Evolutionary conservation across 305 asterid genomes (phyloP), one percentile per base, ranked within the genome.

Genomic region (Plantago lanceolata): DNA sequence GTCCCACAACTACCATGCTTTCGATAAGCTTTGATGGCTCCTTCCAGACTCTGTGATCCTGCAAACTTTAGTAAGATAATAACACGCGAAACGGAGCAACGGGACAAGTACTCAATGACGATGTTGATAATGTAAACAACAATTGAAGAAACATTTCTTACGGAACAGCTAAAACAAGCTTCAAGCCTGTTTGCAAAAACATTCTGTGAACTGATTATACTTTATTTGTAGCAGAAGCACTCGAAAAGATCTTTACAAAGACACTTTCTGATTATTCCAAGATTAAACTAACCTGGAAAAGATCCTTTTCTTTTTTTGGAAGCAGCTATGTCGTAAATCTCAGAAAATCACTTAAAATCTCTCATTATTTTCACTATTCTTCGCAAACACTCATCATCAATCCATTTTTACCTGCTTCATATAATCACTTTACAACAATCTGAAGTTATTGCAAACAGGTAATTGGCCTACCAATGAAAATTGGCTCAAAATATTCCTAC

Each of bases 1-100:
- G 96, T 62, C 99, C 99, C 52, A 90, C 89, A 72, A 94, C 93
- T 48, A 94, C 97, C 95, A 94, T 77, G 84, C 96, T 94, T 76
- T 94, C 99, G 62, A 94, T 86, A 58, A 88, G 86, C 74, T 80
- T 83, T 37, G 97, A 79, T 59, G 90, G 95, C 70, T 84, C 99
- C 76, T 83, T 87, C 96, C 97, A 81, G 63, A 90, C 89, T 79
- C 78, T 88, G 78, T 88, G 95, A 80, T 90, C 95, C 99, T 94
- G 89, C 79, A 77, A 65, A 70, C 69, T 71, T 77, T 47, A 68
- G 72, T 64, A 63, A 65, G 53, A 71, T 72, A 68, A 73, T 61
- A 65, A 79, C 71, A 77, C 60, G 71, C 64, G 51, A 81, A 73
- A 78, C 69, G 54, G 60, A 63, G 62, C 62, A 47, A 48, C 28